Base-by-base conservation (phyloP, 768 basidiomycete genomes). In the Zangia roseola region DNA sequence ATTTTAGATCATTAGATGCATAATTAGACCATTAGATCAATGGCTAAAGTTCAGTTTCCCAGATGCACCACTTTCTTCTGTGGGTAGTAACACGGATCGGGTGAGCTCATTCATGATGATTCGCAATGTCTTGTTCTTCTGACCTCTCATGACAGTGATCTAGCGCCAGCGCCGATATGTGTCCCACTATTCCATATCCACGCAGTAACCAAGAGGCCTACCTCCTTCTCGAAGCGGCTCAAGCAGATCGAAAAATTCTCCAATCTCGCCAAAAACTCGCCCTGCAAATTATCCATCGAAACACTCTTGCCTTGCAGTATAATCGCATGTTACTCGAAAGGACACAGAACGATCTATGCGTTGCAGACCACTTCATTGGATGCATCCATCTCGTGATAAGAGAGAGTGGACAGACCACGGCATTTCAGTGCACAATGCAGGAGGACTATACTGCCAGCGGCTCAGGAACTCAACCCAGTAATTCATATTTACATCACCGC, bases 341-440 rank as follows among this genome's bases (percentile, higher is more conserved):
- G 26, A 38, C 26, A 26, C 46, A 47, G 33, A 14, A 47, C 10
- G 24, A 47, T 19, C 26, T 47, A 20, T 6, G 36, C 6, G 19
- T 25, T 13, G 37, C 37, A 20, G 30, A 47, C 26, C n/a, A 39
- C 7, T 39, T 39, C 17, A 17, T 47, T 16, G 21, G 46, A 7
- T 25, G 40, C 19, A 10, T 47, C 33, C 28, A 20, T 12, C 17
- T 39, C 13, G 33, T 28, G 4, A 40, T 47, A 17, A 31, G 46
- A 21, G 16, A 40, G 28, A 47, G 46, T 19, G 26, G 46, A 17
- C 14, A 39, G 20, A 21, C 46, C 10, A 25, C 38, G 13, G 26
- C 37, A 8, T 47, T 47, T 19, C 14, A 47, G 39, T 40, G 40
- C 40, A 37, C 28, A 12, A 47, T 40, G 46, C 46, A 31, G 40